Evolutionary conservation across 2,329 filamentous ascomycete genomes (phyloP).

Genomic region (Incumbomyces delicatus): DNA sequence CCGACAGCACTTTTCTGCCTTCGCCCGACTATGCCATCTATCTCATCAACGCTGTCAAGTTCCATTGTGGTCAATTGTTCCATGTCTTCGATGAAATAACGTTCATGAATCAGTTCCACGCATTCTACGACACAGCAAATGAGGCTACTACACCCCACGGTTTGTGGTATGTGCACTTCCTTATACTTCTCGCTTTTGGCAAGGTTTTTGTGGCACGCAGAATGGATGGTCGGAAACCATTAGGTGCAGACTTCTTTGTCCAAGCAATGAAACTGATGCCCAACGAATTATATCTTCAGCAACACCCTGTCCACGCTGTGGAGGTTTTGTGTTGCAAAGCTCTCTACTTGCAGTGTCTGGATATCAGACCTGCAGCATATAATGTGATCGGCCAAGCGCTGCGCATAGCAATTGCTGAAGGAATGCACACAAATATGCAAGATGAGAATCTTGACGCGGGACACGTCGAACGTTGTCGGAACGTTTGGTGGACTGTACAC

Average conservation of each 20-base stretch:
- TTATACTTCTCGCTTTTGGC: constrained; percentile 46
- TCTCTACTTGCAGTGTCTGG: constrained; percentile 44
- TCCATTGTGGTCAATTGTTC: constrained; percentile 45
- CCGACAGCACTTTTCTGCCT: constrained; percentile 34
- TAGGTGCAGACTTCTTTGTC: constrained; percentile 40
- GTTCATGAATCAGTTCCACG: constrained; percentile 38
- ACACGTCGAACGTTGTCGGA: constrained; percentile 38
- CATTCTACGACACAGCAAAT: constrained; percentile 31
- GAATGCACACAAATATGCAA: constrained; percentile 46
- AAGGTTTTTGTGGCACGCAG: constrained; percentile 42
- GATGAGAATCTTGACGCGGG: constrained; percentile 31
- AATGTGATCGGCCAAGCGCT: constrained; percentile 44
- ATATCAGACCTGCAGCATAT: constrained; percentile 40
- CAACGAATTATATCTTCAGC: constrained; percentile 31
- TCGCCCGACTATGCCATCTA: constrained; percentile 44
- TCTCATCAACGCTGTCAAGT: constrained; percentile 48
- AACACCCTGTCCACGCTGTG: constrained; percentile 36
- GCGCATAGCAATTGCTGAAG: constrained; percentile 40
- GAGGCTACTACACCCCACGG: constrained; percentile 19
- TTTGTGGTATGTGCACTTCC: constrained; percentile 46
- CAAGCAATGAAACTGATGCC: constrained; percentile 38
- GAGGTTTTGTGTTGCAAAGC: constrained; percentile 45
- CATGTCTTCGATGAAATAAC: constrained; percentile 46
- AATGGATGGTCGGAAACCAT: constrained; percentile 29
- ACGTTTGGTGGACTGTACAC: constrained; percentile 47